phyloP scores from a whole-genome alignment of 345 rosid species.

The Euphorbia lathyris region DNA sequence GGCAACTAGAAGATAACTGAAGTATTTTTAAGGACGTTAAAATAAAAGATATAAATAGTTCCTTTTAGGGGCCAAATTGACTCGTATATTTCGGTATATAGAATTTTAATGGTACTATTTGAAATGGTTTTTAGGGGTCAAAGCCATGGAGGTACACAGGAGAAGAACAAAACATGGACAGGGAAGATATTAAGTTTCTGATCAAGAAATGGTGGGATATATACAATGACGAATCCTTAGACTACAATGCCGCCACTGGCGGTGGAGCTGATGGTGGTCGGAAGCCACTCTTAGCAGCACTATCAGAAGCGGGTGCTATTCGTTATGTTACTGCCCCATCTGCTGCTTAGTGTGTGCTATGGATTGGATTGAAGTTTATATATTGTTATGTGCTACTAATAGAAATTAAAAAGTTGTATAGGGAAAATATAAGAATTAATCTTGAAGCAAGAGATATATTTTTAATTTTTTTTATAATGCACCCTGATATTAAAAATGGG shows the following conservation, averaged over 20 bases:
- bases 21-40: too few relatives aligned
- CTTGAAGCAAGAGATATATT: too few relatives aligned
- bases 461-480: too few relatives aligned
- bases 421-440: too few relatives aligned
- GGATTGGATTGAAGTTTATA: neutral
- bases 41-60: too few relatives aligned
- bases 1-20: too few relatives aligned
- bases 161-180: conserved; percentile 69
- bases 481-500: too few relatives aligned
- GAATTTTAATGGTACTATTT: too few relatives aligned
- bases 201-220: conserved; percentile 82
- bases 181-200: conserved; percentile 79
- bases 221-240: conserved; percentile 62
- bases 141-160: conserved; percentile 97
- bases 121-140: conserved; percentile 44
- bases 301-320: conserved; percentile 49
- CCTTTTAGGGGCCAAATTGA: too few relatives aligned
- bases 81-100: too few relatives aligned
- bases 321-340: conserved; percentile 66
- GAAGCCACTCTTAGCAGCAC: conserved; percentile 43
- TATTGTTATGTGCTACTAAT: neutral
- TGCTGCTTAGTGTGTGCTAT: conserved; percentile 48
- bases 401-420: too few relatives aligned
- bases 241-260: conserved; percentile 22
- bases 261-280: conserved; percentile 11